Evolutionary conservation across 192 early-diverging fungal genomes (phyloP).

Genomic region (Podila horticola): DNA sequence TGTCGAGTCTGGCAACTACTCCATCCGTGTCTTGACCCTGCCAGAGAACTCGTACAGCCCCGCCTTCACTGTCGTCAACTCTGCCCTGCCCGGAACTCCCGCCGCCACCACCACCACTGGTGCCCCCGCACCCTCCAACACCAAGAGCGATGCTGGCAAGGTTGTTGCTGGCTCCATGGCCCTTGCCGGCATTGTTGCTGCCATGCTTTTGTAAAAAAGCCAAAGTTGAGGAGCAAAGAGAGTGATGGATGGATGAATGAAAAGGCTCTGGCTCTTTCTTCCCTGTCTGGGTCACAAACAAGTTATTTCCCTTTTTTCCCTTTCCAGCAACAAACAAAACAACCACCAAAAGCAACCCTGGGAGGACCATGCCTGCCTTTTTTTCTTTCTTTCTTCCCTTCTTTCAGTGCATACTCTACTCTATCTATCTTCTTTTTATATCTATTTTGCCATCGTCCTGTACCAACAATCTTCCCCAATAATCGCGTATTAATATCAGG

Average conservation of each 20-base stretch:
- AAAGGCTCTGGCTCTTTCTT: too few species aligned
- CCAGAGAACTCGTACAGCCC: constrained; percentile 22
- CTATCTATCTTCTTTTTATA: background rate
- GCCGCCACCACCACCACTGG: background rate
- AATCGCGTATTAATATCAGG: too few species aligned
- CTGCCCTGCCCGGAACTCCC: background rate
- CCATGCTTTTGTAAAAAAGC: constrained; percentile 7
- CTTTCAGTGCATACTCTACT: background rate
- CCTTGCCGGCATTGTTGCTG: constrained; percentile 12
- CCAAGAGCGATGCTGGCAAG: constrained; percentile 5
- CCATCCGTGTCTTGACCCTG: constrained; percentile 22
- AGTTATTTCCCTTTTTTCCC: too few species aligned
- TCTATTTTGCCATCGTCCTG: background rate
- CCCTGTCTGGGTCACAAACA: too few species aligned
- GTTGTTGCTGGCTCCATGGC: constrained; percentile 11
- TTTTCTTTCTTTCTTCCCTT: background rate
- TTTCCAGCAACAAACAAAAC: background rate
- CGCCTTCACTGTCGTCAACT: constrained; percentile 11
- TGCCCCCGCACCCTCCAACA: background rate
- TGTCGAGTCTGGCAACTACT: constrained; percentile 11
- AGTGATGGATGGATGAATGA: background rate
- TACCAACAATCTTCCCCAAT: too few species aligned
- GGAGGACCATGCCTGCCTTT: background rate
- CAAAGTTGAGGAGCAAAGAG: background rate
- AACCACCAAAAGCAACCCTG: background rate